Evolutionary conservation across 2,329 filamentous ascomycete species (phyloP).

Genomic region (Nemania sp.): DNA sequence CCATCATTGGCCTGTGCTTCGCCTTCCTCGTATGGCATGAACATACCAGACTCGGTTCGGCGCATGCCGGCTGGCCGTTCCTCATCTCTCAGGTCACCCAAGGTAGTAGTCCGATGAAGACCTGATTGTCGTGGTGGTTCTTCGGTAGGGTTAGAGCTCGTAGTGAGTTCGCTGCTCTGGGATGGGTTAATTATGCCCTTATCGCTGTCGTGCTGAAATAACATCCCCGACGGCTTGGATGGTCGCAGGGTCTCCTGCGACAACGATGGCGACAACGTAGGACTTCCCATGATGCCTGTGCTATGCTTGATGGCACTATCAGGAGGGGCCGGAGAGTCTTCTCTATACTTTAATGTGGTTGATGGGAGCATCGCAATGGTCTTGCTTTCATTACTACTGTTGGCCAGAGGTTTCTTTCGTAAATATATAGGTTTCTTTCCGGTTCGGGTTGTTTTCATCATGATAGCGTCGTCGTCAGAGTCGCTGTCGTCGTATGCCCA

Average conservation of each 20-base stretch:
- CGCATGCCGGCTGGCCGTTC: conserved; percentile 67
- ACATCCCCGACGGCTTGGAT: conserved; percentile 66
- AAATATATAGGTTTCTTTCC: conserved; percentile 62
- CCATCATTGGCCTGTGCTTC: conserved; percentile 65
- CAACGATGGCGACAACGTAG: conserved; percentile 70
- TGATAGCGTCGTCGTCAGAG: conserved; percentile 77
- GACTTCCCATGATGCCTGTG: conserved; percentile 50
- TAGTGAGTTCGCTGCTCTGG: conserved; percentile 47
- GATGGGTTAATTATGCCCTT: conserved; percentile 60
- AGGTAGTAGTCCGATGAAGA: conserved; percentile 54
- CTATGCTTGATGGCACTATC: conserved; percentile 68
- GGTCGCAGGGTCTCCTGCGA: conserved; percentile 84
- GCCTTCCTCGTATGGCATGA: conserved; percentile 83
- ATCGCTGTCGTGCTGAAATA: conserved; percentile 66
- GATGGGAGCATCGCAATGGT: conserved; percentile 88
- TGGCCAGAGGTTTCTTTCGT: conserved; percentile 44
- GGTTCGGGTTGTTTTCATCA: conserved; percentile 74
- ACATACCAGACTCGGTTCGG: conserved; percentile 84
- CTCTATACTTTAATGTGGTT: conserved; percentile 83
- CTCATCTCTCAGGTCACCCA: conserved; percentile 53
- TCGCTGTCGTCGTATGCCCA: conserved; percentile 60
- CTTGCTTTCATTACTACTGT: conserved; percentile 69
- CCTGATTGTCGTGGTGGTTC: conserved; percentile 36
- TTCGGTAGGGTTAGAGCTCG: conserved; percentile 30
- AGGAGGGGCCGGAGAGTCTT: conserved; percentile 70